These are phyloP conservation scores for Yarrowia divulgata DNA, from an alignment of 805 yeast species.

Conservation along the genomic window DNA sequence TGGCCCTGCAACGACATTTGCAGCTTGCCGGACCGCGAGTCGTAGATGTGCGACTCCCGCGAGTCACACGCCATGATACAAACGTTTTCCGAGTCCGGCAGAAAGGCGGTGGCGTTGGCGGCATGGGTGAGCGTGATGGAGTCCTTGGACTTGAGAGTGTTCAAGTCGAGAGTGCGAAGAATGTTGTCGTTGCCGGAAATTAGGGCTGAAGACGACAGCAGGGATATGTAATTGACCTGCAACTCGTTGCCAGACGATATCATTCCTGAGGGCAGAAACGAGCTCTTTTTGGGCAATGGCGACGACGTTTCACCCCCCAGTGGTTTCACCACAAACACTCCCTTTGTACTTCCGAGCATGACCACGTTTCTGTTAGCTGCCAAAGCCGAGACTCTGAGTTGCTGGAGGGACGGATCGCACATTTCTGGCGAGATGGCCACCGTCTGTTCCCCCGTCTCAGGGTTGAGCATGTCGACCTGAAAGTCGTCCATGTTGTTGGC, in stretches of 20 bases:
- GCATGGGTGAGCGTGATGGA: constrained; percentile 55
- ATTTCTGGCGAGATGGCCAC: constrained; percentile 36
- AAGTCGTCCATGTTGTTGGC: constrained; percentile 45
- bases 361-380: constrained; percentile 66
- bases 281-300: neutral
- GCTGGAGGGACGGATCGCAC: constrained; percentile 55
- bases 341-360: constrained; percentile 54
- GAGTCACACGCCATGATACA: constrained; percentile 62
- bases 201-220: constrained; percentile 45
- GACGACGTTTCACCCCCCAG: neutral
- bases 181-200: constrained; percentile 61
- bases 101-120: constrained; percentile 57
- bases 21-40: constrained; percentile 50
- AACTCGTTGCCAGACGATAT: neutral
- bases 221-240: constrained; percentile 23
- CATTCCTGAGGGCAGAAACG: constrained; percentile 6
- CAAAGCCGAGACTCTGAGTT: constrained; percentile 54
- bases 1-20: constrained; percentile 54
- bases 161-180: constrained; percentile 55
- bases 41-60: constrained; percentile 55
- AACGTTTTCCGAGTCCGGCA: constrained; percentile 54
- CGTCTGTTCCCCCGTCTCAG: constrained; percentile 44
- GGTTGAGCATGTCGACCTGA: constrained; percentile 45
- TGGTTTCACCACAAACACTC: constrained; percentile 42
- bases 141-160: constrained; percentile 43